Conservation (phyloP, 345 rosid species). For the thale cress (Arabidopsis thaliana) region TAIR10.1 NC_003071.7:8983001-8983500, state of each 20-base stretch:
- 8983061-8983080: neutral
- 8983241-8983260: slow-evolving; percentile 82
- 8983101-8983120: slow-evolving; percentile 16
- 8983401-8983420: slow-evolving; percentile 33
- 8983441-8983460: slow-evolving; percentile 35
- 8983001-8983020: neutral
- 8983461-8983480: too few species aligned
- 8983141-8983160: slow-evolving; percentile 26
- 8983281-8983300: slow-evolving; percentile 87
- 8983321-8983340: slow-evolving; percentile 88
- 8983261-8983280: slow-evolving; percentile 94
- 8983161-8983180: slow-evolving; percentile 28
- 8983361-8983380: slow-evolving; percentile 39
- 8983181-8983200: slow-evolving; percentile 89
- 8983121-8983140: slow-evolving; percentile 32
- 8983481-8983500: slow-evolving; percentile 31
- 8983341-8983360: slow-evolving; percentile 65
- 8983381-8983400: slow-evolving; percentile 34
- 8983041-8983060: slow-evolving; percentile 25
- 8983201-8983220: slow-evolving; percentile 93
- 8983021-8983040: neutral
- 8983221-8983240: slow-evolving; percentile 97
- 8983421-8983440: slow-evolving; percentile 21
- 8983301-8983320: slow-evolving; percentile 92
- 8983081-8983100: slow-evolving; percentile 22